phyloP scores from a whole-genome alignment of 2,329 filamentous ascomycete species.

The Penicillium sclerotigenum region DNA sequence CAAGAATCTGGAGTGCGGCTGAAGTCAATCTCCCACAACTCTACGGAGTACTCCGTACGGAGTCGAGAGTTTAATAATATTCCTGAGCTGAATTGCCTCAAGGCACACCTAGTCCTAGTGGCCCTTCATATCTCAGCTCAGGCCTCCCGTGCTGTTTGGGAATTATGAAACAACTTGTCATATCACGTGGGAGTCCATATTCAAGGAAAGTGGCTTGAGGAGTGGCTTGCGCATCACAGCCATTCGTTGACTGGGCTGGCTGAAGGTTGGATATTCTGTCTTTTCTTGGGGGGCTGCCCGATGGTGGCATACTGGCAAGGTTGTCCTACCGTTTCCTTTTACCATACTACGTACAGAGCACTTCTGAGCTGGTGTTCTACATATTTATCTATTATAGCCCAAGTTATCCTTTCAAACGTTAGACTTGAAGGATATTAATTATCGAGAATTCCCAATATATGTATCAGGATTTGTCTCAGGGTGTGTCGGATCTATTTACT shows the following conservation, averaged over 20 bases:
- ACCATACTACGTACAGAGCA: background rate
- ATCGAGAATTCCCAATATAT: background rate
- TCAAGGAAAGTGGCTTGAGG: background rate
- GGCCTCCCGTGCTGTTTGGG: slow-evolving; percentile 8
- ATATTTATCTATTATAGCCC: background rate
- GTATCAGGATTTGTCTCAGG: background rate
- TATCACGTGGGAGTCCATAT: slow-evolving; percentile 13
- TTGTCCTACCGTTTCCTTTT: background rate
- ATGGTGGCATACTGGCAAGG: too few species aligned
- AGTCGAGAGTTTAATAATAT: background rate
- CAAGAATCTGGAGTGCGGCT: background rate
- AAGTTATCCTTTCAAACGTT: background rate
- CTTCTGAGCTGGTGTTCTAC: background rate
- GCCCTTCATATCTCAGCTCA: slow-evolving; percentile 1
- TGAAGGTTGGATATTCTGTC: background rate
- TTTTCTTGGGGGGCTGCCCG: background rate
- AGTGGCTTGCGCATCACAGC: background rate
- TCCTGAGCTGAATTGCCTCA: background rate
- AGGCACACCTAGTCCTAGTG: background rate
- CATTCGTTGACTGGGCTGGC: background rate
- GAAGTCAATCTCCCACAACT: background rate
- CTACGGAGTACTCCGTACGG: background rate
- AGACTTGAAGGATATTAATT: background rate
- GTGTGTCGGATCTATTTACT: background rate
- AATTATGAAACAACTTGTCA: slow-evolving; percentile 13